Percentiles rank a stretch among this genome's conserved stretches.
These are phyloP conservation scores for Xylaria sp. DNA, from an alignment of 2,329 filamentous ascomycete species.

Conservation along the genomic window DNA sequence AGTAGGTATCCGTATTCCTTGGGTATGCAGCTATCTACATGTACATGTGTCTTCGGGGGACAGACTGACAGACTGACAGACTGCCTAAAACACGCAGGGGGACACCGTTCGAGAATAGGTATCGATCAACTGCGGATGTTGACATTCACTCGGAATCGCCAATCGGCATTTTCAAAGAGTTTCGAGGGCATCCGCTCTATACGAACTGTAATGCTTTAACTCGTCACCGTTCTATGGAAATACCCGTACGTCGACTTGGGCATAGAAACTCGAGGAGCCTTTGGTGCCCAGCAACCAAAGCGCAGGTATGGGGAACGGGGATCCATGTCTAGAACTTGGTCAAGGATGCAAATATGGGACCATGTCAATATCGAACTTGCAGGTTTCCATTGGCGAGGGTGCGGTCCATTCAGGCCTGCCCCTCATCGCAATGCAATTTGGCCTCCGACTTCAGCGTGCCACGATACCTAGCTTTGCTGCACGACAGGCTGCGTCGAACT, in stretches of 20 bases:
- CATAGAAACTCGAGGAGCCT: slow-evolving; percentile 12
- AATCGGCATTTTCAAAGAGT: slow-evolving; percentile 6
- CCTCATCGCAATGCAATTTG: background rate
- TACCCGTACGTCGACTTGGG: background rate
- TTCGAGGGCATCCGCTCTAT: background rate
- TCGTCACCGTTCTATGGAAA: background rate
- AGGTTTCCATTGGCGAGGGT: background rate
- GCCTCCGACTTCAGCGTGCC: background rate
- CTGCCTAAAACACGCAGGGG: slow-evolving; percentile 22
- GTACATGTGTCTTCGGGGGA: slow-evolving; percentile 12
- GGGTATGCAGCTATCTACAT: background rate
- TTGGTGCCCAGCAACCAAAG: slow-evolving; percentile 23
- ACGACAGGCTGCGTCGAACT: too few relatives aligned
- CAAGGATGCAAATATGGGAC: slow-evolving; percentile 18
- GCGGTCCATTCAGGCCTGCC: background rate
- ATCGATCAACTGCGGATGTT: slow-evolving; percentile 22
- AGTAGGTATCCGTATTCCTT: background rate
- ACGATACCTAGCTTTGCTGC: too few relatives aligned
- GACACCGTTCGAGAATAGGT: slow-evolving; percentile 16
- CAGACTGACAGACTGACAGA: slow-evolving; percentile 19
- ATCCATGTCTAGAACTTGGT: slow-evolving; percentile 21
- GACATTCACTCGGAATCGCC: slow-evolving; percentile 16
- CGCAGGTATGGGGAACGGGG: slow-evolving; percentile 12
- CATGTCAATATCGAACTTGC: slow-evolving; percentile 18
- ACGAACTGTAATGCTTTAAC: background rate